phyloP scores from a whole-genome alignment of 2,329 filamentous ascomycete genomes.

The Colletotrichum musae region DNA sequence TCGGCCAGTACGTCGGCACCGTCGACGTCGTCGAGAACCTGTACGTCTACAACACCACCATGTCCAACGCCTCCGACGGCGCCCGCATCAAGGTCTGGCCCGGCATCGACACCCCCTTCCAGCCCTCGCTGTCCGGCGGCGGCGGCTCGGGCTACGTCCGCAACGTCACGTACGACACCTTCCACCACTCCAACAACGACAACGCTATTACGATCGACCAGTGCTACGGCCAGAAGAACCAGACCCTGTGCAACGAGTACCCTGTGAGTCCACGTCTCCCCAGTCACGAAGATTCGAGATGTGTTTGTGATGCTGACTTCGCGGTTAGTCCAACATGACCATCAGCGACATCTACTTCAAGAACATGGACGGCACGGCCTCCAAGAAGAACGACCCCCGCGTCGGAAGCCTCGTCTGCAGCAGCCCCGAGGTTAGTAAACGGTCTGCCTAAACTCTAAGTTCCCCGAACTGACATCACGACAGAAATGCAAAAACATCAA shows the following conservation, averaged over 20 bases:
- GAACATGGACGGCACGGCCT: constrained; percentile 38
- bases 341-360: constrained; percentile 42
- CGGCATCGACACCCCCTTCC: constrained; percentile 58
- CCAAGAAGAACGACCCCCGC: constrained; percentile 39
- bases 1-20: constrained; percentile 76
- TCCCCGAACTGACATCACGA: neutral
- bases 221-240: constrained; percentile 41
- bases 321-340: constrained; percentile 33
- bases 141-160: constrained; percentile 71
- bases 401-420: constrained; percentile 41
- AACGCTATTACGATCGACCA: constrained; percentile 49
- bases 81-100: constrained; percentile 84
- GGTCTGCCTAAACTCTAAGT: neutral
- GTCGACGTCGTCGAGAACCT: constrained; percentile 79
- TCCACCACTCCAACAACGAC: constrained; percentile 74
- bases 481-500: constrained; percentile 41
- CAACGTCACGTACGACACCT: constrained; percentile 77
- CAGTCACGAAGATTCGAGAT: neutral
- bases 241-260: constrained; percentile 40
- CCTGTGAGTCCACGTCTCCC: constrained; percentile 17
- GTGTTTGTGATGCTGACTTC: neutral
- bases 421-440: constrained; percentile 24
- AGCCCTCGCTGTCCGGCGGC: constrained; percentile 71
- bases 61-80: constrained; percentile 74
- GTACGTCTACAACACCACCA: constrained; percentile 73